These are phyloP conservation scores for Malus fusca DNA, from an alignment of 306 rosid species.

Conservation along the genomic window DNA sequence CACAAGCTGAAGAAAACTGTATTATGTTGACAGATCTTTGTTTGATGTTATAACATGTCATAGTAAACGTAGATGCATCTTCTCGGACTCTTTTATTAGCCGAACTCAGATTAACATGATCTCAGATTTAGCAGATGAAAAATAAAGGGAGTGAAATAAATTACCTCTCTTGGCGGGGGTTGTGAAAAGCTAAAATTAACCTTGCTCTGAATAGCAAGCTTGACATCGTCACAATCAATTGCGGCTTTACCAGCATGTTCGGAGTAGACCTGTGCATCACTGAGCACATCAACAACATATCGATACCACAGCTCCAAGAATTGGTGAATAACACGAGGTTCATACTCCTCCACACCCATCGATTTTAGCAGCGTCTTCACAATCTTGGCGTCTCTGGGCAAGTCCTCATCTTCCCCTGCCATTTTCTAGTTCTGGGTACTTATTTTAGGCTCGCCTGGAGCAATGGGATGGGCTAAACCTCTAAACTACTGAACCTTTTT, in stretches of 20 bases:
- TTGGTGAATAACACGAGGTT: conserved; percentile 75
- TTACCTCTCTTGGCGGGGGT: conserved; percentile 97
- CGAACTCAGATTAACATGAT: background rate
- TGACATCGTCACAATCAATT: conserved; percentile 76
- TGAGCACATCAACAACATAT: conserved; percentile 73
- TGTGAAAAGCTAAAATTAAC: conserved; percentile 90
- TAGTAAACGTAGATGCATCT: background rate
- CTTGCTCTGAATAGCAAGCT: conserved; percentile 90
- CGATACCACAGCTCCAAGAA: conserved; percentile 90
- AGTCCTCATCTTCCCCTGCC: conserved; percentile 73
- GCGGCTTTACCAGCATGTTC: conserved; percentile 81
- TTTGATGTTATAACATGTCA: background rate
- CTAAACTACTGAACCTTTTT: background rate
- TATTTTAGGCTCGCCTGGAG: background rate
- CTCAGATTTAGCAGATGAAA: background rate
- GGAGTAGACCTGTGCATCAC: conserved; percentile 88
- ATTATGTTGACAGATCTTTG: background rate
- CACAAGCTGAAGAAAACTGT: background rate
- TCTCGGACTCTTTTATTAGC: background rate
- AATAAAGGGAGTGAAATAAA: background rate
- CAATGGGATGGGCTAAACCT: background rate
- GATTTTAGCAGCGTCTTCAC: conserved; percentile 70
- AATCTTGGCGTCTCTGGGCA: conserved; percentile 90
- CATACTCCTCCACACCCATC: conserved; percentile 86
- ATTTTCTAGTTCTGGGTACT: conserved; percentile 13